Base-by-base conservation (phyloP, 768 basidiomycete genomes). In the Termitomyces sp. region DNA sequence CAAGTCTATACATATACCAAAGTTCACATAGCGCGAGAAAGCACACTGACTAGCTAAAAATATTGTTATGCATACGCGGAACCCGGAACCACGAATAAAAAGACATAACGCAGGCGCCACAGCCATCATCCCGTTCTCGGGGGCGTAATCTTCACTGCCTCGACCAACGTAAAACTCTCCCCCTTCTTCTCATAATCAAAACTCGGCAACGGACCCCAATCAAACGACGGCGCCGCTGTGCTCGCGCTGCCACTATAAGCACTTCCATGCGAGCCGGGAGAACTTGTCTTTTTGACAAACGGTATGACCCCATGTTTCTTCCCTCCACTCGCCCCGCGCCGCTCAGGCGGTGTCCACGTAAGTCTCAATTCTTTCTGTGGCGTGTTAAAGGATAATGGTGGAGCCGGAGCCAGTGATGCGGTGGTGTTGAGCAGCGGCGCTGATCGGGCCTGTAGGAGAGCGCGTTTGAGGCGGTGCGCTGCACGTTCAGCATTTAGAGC, bases 401-500 rank as follows among this genome's bases (percentile, higher is more conserved):
- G 69, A 16, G 72, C 66, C 9, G 75, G 71, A 10, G 75, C 71
- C 13, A 67, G 48, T 3, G 69, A 68, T 2, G 81, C 85, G 55
- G 77, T 81, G 6, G 73, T 81, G 66, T 90, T 93, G 40, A 93
- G 70, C 36, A 89, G 71, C 0, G 92, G 91, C 59, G 84, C 79
- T 55, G 78, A 79, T 34, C 91, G 82, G 1, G 78, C 78, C 6
- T 75, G 67, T 24, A 92, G 71, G 9, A 94, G 75, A 0, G 86
- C 86, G 5, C 76, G 77, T 71, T 93, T 93, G 55, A 94, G 76
- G 58, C 77, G 81, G 50, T 83, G 81, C 1, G 88, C 88, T 6
- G 88, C 82, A 32, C 88, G 79, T 70, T 94, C 93, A 0, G 90
- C 87, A 58, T 91, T 89, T 47, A 95, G 75, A 24, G 93, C 91